Conservation (phyloP, 73 alveolate genomes). For the Durusdinium trenchii region DNA sequence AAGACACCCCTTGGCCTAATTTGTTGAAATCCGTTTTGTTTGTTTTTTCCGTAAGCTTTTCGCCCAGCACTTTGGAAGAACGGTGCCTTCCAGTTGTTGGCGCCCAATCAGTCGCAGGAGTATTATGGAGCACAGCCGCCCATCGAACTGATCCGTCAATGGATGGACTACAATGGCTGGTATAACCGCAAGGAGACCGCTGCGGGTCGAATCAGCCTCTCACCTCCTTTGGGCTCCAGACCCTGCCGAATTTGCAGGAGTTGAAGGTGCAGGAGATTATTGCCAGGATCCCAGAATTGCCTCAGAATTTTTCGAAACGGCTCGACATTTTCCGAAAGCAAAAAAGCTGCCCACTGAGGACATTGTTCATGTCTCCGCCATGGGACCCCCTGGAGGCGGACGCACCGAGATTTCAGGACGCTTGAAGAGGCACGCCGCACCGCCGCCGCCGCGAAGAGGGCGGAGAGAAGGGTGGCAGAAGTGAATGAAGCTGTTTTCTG, state of each 20-base stretch:
- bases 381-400: constrained; percentile 99
- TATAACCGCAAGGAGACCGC: constrained; percentile 94
- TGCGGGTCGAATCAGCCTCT: neutral
- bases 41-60: no score
- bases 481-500: no score
- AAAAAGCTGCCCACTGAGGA: constrained; percentile 95
- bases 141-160: constrained; percentile 99
- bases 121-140: constrained; percentile 99
- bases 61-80: no score
- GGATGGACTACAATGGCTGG: constrained; percentile 99
- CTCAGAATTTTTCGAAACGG: neutral
- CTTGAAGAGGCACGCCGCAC: constrained; percentile 99
- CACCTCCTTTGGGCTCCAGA: neutral
- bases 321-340: neutral
- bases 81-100: neutral
- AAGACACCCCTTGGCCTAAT: no score
- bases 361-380: constrained; percentile 99
- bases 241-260: constrained; percentile 23
- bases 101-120: constrained; percentile 97
- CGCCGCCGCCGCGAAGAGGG: no score
- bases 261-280: constrained; percentile 84
- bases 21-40: no score
- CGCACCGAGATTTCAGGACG: constrained; percentile 99
- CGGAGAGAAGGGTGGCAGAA: neutral
- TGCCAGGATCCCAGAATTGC: neutral